phyloP scores from a whole-genome alignment of 208 protist genomes.

The Polymyxa betae region DNA sequence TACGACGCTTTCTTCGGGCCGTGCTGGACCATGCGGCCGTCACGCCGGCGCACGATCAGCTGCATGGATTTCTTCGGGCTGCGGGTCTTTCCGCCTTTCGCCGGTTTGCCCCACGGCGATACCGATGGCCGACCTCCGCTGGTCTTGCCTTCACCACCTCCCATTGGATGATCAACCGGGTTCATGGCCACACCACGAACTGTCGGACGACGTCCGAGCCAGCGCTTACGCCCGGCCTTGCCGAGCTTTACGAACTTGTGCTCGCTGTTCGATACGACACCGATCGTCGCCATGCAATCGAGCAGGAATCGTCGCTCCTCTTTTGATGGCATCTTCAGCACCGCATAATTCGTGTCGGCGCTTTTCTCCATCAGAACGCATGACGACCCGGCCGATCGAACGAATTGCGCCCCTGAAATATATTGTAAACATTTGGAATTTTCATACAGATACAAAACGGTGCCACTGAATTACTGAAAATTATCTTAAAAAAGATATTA shows the following conservation, averaged over 20 bases:
- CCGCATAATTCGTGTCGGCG: conserved; percentile 14
- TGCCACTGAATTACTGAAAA: too few species aligned
- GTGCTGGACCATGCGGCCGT: conserved; percentile 35
- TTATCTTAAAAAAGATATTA: too few species aligned
- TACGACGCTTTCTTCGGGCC: background rate
- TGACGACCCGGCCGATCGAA: conserved; percentile 52
- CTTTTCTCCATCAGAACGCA: conserved; percentile 56
- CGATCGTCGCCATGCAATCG: conserved; percentile 61
- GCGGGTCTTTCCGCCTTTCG: conserved; percentile 52
- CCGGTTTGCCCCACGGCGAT: conserved; percentile 41
- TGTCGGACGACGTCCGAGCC: conserved; percentile 52
- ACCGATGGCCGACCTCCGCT: conserved; percentile 47
- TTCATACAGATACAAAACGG: too few species aligned
- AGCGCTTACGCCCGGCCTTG: conserved; percentile 62
- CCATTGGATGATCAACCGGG: conserved; percentile 65
- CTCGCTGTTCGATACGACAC: conserved; percentile 62
- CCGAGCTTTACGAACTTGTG: conserved; percentile 65
- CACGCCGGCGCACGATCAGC: conserved; percentile 33
- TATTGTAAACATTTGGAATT: background rate
- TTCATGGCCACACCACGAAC: conserved; percentile 70
- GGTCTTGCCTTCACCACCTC: conserved; percentile 63
- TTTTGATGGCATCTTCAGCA: conserved; percentile 58
- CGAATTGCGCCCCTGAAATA: conserved; percentile 57
- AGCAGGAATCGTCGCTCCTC: conserved; percentile 60
- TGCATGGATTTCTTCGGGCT: background rate